Evolutionary conservation across 2,329 filamentous ascomycete genomes (phyloP).

Genomic region (Cladosporium austrohemisphaericum): DNA sequence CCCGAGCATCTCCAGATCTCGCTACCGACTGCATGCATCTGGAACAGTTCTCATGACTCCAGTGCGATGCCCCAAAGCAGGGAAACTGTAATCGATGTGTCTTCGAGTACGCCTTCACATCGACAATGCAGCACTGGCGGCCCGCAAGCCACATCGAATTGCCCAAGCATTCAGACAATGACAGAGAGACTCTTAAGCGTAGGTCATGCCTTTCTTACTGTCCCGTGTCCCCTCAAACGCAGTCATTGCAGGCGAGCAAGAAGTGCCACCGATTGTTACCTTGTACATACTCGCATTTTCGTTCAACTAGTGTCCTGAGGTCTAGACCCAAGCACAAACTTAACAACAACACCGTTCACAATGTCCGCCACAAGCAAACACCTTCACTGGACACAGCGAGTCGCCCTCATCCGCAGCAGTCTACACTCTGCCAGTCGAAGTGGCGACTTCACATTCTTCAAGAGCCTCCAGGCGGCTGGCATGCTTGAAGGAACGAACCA

Average conservation of each 20-base stretch:
- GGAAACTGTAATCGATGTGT: conserved; percentile 15
- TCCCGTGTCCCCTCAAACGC: not conserved
- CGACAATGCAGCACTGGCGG: conserved; percentile 7
- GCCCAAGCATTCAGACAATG: not conserved
- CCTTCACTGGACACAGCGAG: conserved; percentile 45
- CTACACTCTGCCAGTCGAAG: conserved; percentile 43
- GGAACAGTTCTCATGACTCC: conserved; percentile 9
- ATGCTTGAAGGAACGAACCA: conserved; percentile 45
- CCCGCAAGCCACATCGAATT: not conserved
- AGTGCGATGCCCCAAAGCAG: conserved; percentile 7
- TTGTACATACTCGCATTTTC: conserved; percentile 1
- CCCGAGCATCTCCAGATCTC: conserved; percentile 23
- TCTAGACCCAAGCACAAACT: not conserved
- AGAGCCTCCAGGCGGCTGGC: conserved; percentile 42
- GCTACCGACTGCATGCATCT: conserved; percentile 25
- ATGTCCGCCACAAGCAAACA: conserved; percentile 29
- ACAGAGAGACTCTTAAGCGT: not conserved
- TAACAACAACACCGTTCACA: not conserved
- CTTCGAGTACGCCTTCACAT: not conserved
- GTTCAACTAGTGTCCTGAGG: not conserved
- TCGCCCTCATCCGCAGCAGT: conserved; percentile 45
- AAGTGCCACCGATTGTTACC: not conserved
- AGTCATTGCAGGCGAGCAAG: conserved; percentile 1
- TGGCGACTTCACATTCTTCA: conserved; percentile 47
- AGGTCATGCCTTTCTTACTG: not conserved